phyloP scores from a whole-genome alignment of 2,329 filamentous ascomycete species.

The Arthrobotrys entomopaga region DNA sequence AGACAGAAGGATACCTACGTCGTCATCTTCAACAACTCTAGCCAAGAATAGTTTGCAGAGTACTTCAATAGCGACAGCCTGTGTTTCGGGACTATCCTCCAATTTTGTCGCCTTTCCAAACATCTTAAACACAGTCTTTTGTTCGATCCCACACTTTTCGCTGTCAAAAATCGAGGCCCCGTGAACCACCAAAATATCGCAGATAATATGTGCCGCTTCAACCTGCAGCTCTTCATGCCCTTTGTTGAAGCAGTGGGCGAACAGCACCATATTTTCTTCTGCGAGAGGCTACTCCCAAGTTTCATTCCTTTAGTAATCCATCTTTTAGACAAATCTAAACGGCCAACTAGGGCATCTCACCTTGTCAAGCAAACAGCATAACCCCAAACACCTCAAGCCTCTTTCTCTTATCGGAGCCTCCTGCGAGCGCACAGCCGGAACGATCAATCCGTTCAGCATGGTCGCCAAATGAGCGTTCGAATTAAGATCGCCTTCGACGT shows the following conservation, averaged over 20 bases:
- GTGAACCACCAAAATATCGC: slow-evolving; percentile 90
- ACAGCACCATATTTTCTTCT: slow-evolving; percentile 88
- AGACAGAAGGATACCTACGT: slow-evolving; percentile 38
- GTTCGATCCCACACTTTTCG: slow-evolving; percentile 64
- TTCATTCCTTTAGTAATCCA: slow-evolving; percentile 10
- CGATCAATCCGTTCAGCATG: slow-evolving; percentile 97
- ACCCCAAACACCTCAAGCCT: slow-evolving; percentile 85
- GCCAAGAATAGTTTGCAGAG: slow-evolving; percentile 87
- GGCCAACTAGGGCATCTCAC: slow-evolving; percentile 61
- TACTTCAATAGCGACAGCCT: slow-evolving; percentile 81
- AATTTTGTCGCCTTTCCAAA: slow-evolving; percentile 83
- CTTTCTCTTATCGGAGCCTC: slow-evolving; percentile 92
- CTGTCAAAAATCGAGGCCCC: slow-evolving; percentile 78
- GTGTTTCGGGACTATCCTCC: slow-evolving; percentile 76
- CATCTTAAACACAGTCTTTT: slow-evolving; percentile 80
- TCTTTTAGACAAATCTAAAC: slow-evolving; percentile 6
- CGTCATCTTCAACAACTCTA: slow-evolving; percentile 74
- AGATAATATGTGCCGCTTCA: slow-evolving; percentile 88
- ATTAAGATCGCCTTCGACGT: slow-evolving; percentile 86
- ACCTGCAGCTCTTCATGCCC: slow-evolving; percentile 90
- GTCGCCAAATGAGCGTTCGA: slow-evolving; percentile 90
- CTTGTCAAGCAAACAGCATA: slow-evolving; percentile 91
- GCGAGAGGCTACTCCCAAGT: slow-evolving; percentile 73
- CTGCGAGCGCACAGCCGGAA: slow-evolving; percentile 91
- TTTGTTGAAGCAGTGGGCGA: slow-evolving; percentile 95